Evolutionary conservation across 2,329 filamentous ascomycete species (phyloP).

Genomic region (Diaporthe ilicicola): DNA sequence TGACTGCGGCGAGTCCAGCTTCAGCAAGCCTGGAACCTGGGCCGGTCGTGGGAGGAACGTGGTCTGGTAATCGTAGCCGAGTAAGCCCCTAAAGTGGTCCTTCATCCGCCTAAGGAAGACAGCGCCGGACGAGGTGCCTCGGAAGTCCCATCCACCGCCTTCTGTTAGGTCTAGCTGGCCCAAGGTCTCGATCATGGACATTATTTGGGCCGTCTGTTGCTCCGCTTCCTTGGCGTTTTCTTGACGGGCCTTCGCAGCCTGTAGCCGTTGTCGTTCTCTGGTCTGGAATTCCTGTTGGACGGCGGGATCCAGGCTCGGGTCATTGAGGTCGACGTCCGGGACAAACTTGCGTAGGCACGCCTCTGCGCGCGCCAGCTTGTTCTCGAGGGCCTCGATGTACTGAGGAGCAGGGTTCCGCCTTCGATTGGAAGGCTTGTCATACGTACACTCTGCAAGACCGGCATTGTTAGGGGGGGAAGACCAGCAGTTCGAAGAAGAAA

Average conservation of each 20-base stretch:
- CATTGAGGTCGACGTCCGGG: conserved; percentile 84
- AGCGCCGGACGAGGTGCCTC: conserved; percentile 89
- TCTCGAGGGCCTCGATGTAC: conserved; percentile 90
- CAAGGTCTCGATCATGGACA: conserved; percentile 94
- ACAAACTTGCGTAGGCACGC: conserved; percentile 80
- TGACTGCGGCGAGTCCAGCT: conserved; percentile 76
- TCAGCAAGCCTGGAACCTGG: conserved; percentile 57
- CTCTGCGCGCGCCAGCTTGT: conserved; percentile 83
- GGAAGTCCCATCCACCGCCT: conserved; percentile 92
- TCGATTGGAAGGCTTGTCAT: conserved; percentile 93
- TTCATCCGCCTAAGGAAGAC: conserved; percentile 89
- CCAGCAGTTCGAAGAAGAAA: background rate
- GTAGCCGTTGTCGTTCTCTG: conserved; percentile 60
- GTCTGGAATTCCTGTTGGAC: conserved; percentile 74
- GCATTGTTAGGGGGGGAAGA: background rate
- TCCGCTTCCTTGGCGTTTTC: conserved; percentile 45
- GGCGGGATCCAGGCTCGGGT: conserved; percentile 81
- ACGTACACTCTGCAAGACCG: conserved; percentile 79
- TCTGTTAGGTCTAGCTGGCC: conserved; percentile 93
- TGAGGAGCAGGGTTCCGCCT: conserved; percentile 90
- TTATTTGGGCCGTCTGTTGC: conserved; percentile 76
- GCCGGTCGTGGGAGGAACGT: conserved; percentile 65
- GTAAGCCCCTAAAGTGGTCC: conserved; percentile 82
- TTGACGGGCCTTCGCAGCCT: conserved; percentile 51
- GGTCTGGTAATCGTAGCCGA: conserved; percentile 70